phyloP scores from a whole-genome alignment of 129 eudicot species.

The Erigeron canadensis region DNA sequence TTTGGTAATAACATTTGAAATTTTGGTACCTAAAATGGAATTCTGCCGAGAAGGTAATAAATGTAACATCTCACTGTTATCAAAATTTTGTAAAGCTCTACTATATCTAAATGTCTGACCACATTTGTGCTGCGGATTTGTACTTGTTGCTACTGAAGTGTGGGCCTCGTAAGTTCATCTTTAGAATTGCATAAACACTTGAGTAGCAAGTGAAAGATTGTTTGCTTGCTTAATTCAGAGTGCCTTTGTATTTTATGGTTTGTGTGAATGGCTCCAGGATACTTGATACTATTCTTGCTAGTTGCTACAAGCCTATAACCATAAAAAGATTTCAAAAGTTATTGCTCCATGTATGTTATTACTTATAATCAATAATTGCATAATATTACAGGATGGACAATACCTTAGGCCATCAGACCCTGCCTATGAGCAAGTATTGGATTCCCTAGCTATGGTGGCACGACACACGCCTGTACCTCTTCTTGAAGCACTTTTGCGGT shows the following conservation, averaged over 20 bases:
- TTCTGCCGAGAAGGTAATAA: no score
- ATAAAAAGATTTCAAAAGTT: background rate
- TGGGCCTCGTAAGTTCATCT: no score
- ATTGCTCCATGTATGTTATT: conserved; percentile 16
- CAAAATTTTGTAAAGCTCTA: no score
- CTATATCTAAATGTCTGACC: no score
- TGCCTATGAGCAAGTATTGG: conserved; percentile 95
- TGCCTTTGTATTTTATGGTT: background rate
- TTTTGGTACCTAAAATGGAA: no score
- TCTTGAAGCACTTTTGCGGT: conserved; percentile 89
- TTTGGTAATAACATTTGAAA: no score
- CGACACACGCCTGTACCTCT: conserved; percentile 98
- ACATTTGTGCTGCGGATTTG: no score
- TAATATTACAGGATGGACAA: conserved; percentile 85
- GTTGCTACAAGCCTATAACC: conserved; percentile 8
- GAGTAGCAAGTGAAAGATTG: no score
- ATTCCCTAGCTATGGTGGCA: conserved; percentile 98
- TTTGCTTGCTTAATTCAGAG: no score
- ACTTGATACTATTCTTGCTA: background rate
- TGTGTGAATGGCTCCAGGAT: background rate
- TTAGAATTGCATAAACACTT: no score
- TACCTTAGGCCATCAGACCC: conserved; percentile 99
- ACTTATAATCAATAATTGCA: conserved; percentile 7
- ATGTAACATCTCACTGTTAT: no score
- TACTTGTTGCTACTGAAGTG: no score